These are phyloP conservation scores for Knoxia roxburghii DNA, from an alignment of 257 asterid species.

Conservation along the genomic window DNA sequence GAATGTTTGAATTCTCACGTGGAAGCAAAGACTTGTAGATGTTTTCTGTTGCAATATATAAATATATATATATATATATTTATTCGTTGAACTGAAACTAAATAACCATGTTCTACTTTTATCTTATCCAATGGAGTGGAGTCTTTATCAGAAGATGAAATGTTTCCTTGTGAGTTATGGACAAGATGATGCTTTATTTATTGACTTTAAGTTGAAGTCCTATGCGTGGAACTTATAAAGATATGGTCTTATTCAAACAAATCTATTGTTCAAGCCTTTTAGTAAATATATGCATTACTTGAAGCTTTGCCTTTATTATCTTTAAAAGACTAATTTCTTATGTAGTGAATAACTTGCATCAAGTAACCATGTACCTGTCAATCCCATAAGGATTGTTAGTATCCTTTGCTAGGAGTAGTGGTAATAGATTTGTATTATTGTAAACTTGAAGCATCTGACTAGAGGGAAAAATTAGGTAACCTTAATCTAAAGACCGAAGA, in stretches of 20 bases:
- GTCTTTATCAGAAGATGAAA: neutral
- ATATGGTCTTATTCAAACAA: neutral
- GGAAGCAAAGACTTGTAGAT: neutral
- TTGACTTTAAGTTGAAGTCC: neutral
- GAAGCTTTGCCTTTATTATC: neutral
- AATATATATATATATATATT: too few relatives aligned
- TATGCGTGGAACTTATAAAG: neutral
- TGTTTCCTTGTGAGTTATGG: neutral
- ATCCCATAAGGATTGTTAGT: too few relatives aligned
- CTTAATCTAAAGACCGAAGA: too few relatives aligned
- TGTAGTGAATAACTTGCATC: too few relatives aligned
- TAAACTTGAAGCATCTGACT: too few relatives aligned
- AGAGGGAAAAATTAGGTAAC: too few relatives aligned
- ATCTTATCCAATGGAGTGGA: neutral
- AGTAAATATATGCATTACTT: too few relatives aligned
- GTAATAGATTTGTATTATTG: too few relatives aligned
- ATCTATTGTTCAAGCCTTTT: too few relatives aligned
- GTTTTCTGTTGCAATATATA: neutral
- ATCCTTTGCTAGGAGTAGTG: too few relatives aligned
- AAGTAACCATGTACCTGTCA: too few relatives aligned
- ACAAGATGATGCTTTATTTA: neutral
- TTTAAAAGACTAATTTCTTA: too few relatives aligned
- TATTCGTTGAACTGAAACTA: neutral
- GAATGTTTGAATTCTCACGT: neutral
- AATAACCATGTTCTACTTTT: neutral